Percentiles rank a stretch among this genome's conserved stretches.
These are phyloP conservation scores for Penicillium diatomitis DNA, from an alignment of 495 filamentous ascomycete species.

Conservation along the genomic window DNA sequence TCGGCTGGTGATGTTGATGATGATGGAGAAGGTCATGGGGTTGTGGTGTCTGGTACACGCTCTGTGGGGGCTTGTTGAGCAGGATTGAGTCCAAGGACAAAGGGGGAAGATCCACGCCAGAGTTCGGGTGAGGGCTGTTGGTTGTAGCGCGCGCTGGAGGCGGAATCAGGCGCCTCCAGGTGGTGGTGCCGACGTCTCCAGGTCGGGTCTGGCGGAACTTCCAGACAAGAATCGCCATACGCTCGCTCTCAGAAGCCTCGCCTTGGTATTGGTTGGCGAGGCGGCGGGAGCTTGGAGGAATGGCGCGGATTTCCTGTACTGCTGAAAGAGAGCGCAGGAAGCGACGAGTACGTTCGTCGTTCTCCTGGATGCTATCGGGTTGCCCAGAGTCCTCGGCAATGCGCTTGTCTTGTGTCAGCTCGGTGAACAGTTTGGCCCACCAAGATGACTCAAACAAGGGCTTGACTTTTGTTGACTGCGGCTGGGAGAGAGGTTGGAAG, in stretches of 20 bases:
- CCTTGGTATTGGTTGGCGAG: conserved; percentile 23
- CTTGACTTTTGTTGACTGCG: conserved; percentile 34
- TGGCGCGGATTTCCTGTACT: conserved; percentile 42
- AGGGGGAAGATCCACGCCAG: conserved; percentile 33
- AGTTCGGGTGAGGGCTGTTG: conserved; percentile 27
- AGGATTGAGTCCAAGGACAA: conserved; percentile 33
- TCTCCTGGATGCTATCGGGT: conserved; percentile 22
- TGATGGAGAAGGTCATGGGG: conserved; percentile 18
- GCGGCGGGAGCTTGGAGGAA: conserved; percentile 21
- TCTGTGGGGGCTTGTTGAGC: conserved; percentile 25
- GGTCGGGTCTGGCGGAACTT: conserved; percentile 40
- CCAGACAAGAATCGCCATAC: conserved; percentile 45
- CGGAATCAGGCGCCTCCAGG: conserved; percentile 42
- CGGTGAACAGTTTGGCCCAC: conserved; percentile 41
- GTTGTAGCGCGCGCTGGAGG: conserved; percentile 30
- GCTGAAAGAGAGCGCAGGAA: conserved; percentile 37
- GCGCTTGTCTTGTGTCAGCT: conserved; percentile 31
- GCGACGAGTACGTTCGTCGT: conserved; percentile 29
- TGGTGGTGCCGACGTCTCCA: conserved; percentile 40
- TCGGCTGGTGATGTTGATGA: conserved; percentile 13
- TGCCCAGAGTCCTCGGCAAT: conserved; percentile 29
- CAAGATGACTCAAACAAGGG: conserved; percentile 40
- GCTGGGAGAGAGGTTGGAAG: conserved; percentile 26
- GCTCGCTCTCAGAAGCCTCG: conserved; percentile 27
- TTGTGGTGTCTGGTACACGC: conserved; percentile 27